Evolutionary conservation across 2,329 filamentous ascomycete species (phyloP).

Genomic region (Sclerotiophoma versabilis): DNA sequence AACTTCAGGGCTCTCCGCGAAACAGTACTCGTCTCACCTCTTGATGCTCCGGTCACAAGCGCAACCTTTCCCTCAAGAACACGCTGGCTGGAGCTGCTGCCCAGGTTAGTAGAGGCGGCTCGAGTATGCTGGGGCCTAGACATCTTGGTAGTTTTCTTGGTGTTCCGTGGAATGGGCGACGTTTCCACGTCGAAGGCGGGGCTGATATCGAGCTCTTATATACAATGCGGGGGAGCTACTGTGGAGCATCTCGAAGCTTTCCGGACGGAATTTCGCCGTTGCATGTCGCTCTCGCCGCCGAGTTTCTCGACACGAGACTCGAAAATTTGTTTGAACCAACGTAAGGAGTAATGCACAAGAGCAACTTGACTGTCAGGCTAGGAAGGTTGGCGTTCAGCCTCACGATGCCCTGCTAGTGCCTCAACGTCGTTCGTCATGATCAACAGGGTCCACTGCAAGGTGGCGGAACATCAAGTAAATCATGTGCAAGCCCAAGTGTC

Average conservation of each 20-base stretch:
- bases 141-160: constrained; percentile 38
- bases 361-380: neutral
- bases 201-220: constrained; percentile 12
- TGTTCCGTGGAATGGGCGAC: neutral
- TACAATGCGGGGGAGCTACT: constrained; percentile 19
- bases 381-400: constrained; percentile 12
- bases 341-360: constrained; percentile 6
- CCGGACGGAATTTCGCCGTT: constrained; percentile 19
- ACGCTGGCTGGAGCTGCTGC: constrained; percentile 38
- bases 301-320: constrained; percentile 7
- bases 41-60: constrained; percentile 79
- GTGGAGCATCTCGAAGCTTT: constrained; percentile 14
- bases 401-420: constrained; percentile 8
- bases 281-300: constrained; percentile 16
- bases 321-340: constrained; percentile 6
- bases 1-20: neutral
- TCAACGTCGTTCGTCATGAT: constrained; percentile 13
- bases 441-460: constrained; percentile 15
- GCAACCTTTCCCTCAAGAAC: constrained; percentile 74
- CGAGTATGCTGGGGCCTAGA: constrained; percentile 47
- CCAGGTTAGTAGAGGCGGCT: constrained; percentile 51
- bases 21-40: constrained; percentile 60
- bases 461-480: neutral
- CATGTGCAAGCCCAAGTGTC: neutral
- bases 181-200: constrained; percentile 4